Base-by-base conservation (phyloP, 2,329 filamentous ascomycete species). In the Macrophomina tecta region DNA sequence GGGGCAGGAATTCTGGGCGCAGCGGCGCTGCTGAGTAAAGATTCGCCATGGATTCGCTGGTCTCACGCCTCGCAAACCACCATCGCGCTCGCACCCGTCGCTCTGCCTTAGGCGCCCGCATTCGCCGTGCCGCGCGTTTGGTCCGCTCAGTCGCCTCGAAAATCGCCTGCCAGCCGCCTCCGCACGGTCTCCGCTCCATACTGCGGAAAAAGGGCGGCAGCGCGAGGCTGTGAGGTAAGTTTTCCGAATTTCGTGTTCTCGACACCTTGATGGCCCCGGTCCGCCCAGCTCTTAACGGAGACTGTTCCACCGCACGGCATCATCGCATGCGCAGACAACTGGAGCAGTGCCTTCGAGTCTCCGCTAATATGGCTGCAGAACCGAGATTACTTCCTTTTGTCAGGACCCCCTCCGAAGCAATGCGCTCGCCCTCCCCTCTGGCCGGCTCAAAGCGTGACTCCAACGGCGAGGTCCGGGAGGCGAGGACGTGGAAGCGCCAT, bases 381-480 rank as follows among this genome's bases (percentile, higher is more conserved):
- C 63, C 30, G 18, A 65, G 34, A 32, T 48, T 65, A 9, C 42
- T 65, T 14, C 63, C 63, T 5, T 65, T 38, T 18, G 36, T 58
- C 5, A 38, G 32, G 63, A 65, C 63, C 16, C 63, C 63, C 9
- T 42, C 42, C 34, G 34, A 34, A 45, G 64, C 48, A 45, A 66
- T 66, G 64, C 46, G 64, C 42, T 52, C 64, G 45, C 64, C 53
- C 16, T 66, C 64, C 45, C 64, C 64, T 23, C 64, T 66, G 53
- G 64, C 65, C 40, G 65, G 65, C 56, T 67, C 65, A 18, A 67
- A 67, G 49, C 65, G 65, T 34, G 40, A 53, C 48, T 55, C 65
- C 36, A 55, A 34, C 46, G 56, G 65, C 65, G 56, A 67, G 18
- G 48, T 63, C 14, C 30, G 53, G 56, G 48, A 42, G 28, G 49